These are phyloP conservation scores for Artomyces pyxidatus DNA, from an alignment of 768 basidiomycete genomes.

Conservation along the genomic window DNA sequence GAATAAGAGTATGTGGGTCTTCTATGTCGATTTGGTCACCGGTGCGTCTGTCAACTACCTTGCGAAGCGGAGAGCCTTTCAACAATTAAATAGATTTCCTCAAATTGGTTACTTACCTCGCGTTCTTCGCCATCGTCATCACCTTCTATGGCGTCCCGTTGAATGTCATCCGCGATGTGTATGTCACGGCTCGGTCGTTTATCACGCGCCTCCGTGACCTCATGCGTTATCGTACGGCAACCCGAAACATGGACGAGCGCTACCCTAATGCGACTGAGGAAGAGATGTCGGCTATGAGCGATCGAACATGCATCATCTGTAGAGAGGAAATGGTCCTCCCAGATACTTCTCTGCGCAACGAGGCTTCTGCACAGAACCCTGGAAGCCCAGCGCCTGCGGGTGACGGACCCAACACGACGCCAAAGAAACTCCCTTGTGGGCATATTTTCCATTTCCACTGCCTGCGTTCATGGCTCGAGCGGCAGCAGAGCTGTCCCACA, in stretches of 20 bases:
- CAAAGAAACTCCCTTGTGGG: constrained; percentile 94
- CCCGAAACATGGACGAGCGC: constrained; percentile 90
- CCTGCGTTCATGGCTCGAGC: constrained; percentile 92
- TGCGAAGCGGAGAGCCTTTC: constrained; percentile 5
- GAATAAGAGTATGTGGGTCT: constrained; percentile 94
- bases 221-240: constrained; percentile 88
- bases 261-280: constrained; percentile 89
- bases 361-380: constrained; percentile 11
- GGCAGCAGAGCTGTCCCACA: constrained; percentile 98
- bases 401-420: constrained; percentile 88
- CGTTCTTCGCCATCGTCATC: constrained; percentile 92
- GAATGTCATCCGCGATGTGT: constrained; percentile 96
- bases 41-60: constrained; percentile 40
- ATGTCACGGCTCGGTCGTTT: constrained; percentile 91
- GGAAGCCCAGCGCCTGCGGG: constrained; percentile 18
- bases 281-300: constrained; percentile 74
- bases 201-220: constrained; percentile 80
- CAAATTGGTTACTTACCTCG: constrained; percentile 85
- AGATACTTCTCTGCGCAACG: constrained; percentile 15
- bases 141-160: constrained; percentile 91
- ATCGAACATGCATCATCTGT: constrained; percentile 96
- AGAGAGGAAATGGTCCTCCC: constrained; percentile 82
- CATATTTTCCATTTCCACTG: constrained; percentile 99
- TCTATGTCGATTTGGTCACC: constrained; percentile 88
- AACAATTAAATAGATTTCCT: constrained; percentile 62